phyloP scores from a whole-genome alignment of 352 stramenopile species.

The Thraustotheca clavata region DNA sequence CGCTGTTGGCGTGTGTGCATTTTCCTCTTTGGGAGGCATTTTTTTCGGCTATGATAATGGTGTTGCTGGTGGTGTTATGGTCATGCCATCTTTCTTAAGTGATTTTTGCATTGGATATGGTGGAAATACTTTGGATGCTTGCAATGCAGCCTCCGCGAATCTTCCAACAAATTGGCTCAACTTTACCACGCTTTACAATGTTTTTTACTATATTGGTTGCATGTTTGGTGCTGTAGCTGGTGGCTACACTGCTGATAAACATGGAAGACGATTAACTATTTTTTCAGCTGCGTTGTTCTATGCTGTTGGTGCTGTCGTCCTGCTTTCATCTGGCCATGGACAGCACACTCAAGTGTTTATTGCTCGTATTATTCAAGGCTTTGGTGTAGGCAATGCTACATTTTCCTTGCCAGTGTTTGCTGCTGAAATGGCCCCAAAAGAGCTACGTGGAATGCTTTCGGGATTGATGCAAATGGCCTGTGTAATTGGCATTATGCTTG shows the following conservation, averaged over 20 bases:
- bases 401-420: conserved; percentile 34
- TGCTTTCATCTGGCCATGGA: conserved; percentile 43
- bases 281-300: conserved; percentile 35
- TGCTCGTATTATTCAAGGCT: conserved; percentile 28
- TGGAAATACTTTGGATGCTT: conserved; percentile 32
- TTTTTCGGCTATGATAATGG: conserved; percentile 29
- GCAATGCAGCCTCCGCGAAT: conserved; percentile 25
- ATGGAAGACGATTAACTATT: conserved; percentile 30
- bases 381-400: conserved; percentile 33
- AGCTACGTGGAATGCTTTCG: conserved; percentile 29
- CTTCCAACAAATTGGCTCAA: conserved; percentile 37
- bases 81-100: conserved; percentile 36
- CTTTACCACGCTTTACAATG: conserved; percentile 46
- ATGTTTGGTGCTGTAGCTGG: conserved; percentile 34
- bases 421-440: conserved; percentile 31
- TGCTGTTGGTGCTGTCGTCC: conserved; percentile 38
- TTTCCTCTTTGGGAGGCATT: conserved; percentile 27
- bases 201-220: conserved; percentile 46
- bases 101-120: conserved; percentile 36
- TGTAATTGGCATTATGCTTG: conserved; percentile 26
- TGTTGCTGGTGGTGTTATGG: conserved; percentile 24
- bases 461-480: conserved; percentile 29
- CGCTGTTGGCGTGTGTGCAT: conserved; percentile 24
- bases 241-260: conserved; percentile 31
- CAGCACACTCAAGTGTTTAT: conserved; percentile 24